phyloP scores from a whole-genome alignment of 148 eudicot species.

The Vaccinium macrocarpon region DNA sequence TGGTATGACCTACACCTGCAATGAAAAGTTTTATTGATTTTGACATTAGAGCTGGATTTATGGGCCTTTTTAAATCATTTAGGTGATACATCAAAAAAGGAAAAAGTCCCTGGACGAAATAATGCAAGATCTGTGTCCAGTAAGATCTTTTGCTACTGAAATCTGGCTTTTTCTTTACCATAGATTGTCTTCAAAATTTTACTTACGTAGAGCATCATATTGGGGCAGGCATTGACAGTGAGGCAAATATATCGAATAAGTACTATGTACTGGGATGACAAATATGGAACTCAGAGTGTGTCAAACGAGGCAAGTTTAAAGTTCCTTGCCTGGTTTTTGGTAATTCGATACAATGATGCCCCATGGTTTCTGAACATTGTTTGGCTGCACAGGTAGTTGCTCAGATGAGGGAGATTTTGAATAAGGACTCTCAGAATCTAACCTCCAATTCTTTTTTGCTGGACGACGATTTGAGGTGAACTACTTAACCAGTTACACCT shows the following conservation, averaged over 20 bases:
- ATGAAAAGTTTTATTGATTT: neutral
- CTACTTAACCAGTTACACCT: neutral
- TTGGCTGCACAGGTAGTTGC: slow-evolving; percentile 72
- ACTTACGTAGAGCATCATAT: slow-evolving; percentile 1
- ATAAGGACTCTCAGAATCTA: slow-evolving; percentile 80
- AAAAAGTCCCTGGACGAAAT: slow-evolving; percentile 93
- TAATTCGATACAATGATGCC: neutral
- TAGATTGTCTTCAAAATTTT: neutral
- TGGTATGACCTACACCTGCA: slow-evolving; percentile 44
- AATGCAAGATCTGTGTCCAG: slow-evolving; percentile 96
- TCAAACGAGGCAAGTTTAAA: slow-evolving; percentile 75
- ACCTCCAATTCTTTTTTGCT: slow-evolving; percentile 90
- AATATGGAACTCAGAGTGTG: slow-evolving; percentile 97
- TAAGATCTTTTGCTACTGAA: slow-evolving; percentile 27
- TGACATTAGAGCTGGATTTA: neutral
- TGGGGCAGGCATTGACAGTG: slow-evolving; percentile 79
- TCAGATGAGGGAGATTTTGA: slow-evolving; percentile 91
- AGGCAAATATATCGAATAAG: slow-evolving; percentile 97
- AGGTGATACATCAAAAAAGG: slow-evolving; percentile 98
- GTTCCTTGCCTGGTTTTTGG: neutral
- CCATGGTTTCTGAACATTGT: slow-evolving; percentile 12
- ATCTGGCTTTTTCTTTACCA: slow-evolving; percentile 10
- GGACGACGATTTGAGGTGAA: slow-evolving; percentile 95
- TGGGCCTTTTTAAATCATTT: slow-evolving; percentile 13
- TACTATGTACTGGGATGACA: slow-evolving; percentile 99